phyloP scores from a whole-genome alignment of 1,139 yeast genomes.

The Hemisphaericaspora xylofermentans region DNA sequence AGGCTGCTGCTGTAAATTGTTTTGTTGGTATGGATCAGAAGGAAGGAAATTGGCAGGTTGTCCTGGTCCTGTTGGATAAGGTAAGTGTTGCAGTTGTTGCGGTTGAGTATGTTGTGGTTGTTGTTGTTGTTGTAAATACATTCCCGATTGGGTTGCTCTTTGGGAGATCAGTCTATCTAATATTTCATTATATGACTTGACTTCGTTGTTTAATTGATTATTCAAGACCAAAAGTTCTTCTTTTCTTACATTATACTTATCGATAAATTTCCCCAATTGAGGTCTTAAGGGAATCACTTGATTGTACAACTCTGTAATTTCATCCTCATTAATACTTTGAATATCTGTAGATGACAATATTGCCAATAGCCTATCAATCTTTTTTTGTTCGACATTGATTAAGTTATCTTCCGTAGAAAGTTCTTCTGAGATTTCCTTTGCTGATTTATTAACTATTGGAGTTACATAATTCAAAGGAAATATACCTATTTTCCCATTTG shows the following conservation, averaged over 20 bases:
- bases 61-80: slow-evolving; percentile 5
- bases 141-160: slow-evolving; percentile 15
- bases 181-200: slow-evolving; percentile 65
- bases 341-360: slow-evolving; percentile 47
- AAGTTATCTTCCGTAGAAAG: slow-evolving; percentile 29
- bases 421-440: slow-evolving; percentile 40
- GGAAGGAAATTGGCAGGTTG: slow-evolving; percentile 1
- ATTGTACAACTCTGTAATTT: slow-evolving; percentile 59
- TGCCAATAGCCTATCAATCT: slow-evolving; percentile 66
- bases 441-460: slow-evolving; percentile 67
- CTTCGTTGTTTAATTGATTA: slow-evolving; percentile 65
- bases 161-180: slow-evolving; percentile 51
- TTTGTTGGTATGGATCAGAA: slow-evolving; percentile 6
- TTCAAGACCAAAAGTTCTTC: slow-evolving; percentile 75
- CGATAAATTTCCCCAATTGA: slow-evolving; percentile 67
- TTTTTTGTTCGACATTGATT: slow-evolving; percentile 34
- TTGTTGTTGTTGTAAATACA: slow-evolving; percentile 8
- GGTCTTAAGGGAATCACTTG: slow-evolving; percentile 73
- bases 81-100: slow-evolving; percentile 10
- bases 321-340: slow-evolving; percentile 33
- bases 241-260: slow-evolving; percentile 69
- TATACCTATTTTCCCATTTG: slow-evolving; percentile 78
- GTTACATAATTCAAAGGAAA: slow-evolving; percentile 92
- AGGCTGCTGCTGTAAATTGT: slow-evolving; percentile 29
- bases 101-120: slow-evolving; percentile 3